These are phyloP conservation scores for Adansonia digitata DNA, from an alignment of 345 rosid genomes.

Conservation along the genomic window DNA sequence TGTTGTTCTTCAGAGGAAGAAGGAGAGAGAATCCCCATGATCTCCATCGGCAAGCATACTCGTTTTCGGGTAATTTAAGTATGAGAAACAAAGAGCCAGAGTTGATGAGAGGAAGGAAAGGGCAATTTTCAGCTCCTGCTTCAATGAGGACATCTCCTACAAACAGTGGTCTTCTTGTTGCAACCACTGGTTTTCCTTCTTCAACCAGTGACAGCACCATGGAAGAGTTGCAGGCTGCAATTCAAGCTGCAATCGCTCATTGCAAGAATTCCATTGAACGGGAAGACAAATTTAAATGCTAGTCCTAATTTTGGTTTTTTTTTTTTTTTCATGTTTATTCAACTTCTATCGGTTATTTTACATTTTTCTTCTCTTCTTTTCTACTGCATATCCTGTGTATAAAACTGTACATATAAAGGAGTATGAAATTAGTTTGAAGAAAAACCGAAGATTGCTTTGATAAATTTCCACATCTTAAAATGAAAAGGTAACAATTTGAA, in stretches of 20 bases:
- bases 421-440: not conserved
- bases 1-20: constrained; percentile 48
- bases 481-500: not conserved
- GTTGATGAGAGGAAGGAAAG: constrained; percentile 35
- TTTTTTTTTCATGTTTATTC: not conserved
- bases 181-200: constrained; percentile 37
- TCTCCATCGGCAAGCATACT: constrained; percentile 36
- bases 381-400: not conserved
- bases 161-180: constrained; percentile 64
- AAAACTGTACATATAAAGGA: constrained; percentile 10
- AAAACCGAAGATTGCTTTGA: not conserved
- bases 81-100: constrained; percentile 31
- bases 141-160: constrained; percentile 86
- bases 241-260: constrained; percentile 96
- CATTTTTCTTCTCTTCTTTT: not conserved
- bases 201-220: constrained; percentile 68
- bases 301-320: not conserved
- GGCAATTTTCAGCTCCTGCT: constrained; percentile 74
- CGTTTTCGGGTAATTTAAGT: constrained; percentile 47
- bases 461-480: not conserved
- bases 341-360: not conserved
- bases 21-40: constrained; percentile 42
- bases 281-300: constrained; percentile 33
- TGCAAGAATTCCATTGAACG: constrained; percentile 81
- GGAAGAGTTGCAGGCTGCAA: constrained; percentile 96